Evolutionary conservation across 192 early-diverging fungal genomes (phyloP), one percentile per base, ranked within the genome.

Genomic region (Coemansia sp.): DNA sequence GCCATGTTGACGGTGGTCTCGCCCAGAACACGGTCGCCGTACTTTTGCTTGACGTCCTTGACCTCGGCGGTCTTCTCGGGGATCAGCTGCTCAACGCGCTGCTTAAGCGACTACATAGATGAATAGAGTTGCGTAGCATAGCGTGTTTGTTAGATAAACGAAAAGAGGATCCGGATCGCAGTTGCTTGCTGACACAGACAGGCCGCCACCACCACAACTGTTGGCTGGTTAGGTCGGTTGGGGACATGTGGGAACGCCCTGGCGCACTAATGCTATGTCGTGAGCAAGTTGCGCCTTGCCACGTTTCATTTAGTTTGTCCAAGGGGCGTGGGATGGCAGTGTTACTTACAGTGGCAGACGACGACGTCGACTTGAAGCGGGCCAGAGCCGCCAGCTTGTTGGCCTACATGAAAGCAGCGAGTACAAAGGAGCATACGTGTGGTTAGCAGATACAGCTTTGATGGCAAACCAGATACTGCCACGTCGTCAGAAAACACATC

Each of bases 1-100:
- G 82, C 82, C 93, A 97, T 96, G 85, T 99, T 95, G 72, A 99
- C 94, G 34, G 97, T 98, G 71, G 91, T 93, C 78, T 94, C 89
- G 68, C 97, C 97, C 50, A 99, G 87, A 62, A 92, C 90, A 86
- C 94, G 91, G 74, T 76, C 82, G 60, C 97, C 97, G 70, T 93
- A 89, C 88, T 96, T 92, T 74, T 90, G 87, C 84, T 94, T 93
- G 85, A 98, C 85, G 46, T 90, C 89, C 90, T 99, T 97, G 73
- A 96, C 90, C 87, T 99, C 93, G 41, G 91, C 95, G 82, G 90
- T 90, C 90, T 94, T 97, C 76, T 92, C 89, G 63, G 97, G 97
- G 75, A 97, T 95, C 70, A 99, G 84, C 85, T 99, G 93, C 62
- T 85, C 84, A 72, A 99, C 88, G 61, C 94, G 92, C 75, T 97